Evolutionary conservation across 495 filamentous ascomycete species (phyloP).

Genomic region (Eremomyces bilateralis): DNA sequence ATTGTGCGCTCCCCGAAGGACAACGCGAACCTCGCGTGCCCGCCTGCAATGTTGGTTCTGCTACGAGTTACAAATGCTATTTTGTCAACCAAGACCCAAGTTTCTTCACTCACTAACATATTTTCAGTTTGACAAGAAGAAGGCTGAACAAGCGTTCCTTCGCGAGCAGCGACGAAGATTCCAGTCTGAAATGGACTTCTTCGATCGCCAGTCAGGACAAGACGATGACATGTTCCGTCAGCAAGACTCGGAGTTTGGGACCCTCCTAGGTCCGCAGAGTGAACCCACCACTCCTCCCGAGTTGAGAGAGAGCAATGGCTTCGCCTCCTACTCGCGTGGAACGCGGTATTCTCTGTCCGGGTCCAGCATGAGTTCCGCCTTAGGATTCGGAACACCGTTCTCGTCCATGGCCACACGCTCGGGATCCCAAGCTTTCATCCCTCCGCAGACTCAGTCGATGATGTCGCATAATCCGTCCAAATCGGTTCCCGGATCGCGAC

Average conservation of each 20-base stretch:
- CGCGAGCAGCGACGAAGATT: slow-evolving; percentile 67
- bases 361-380: slow-evolving; percentile 64
- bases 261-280: slow-evolving; percentile 52
- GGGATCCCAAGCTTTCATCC: slow-evolving; percentile 41
- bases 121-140: slow-evolving; percentile 82
- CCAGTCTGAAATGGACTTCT: slow-evolving; percentile 66
- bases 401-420: slow-evolving; percentile 53
- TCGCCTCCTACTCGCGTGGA: slow-evolving; percentile 50
- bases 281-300: slow-evolving; percentile 97
- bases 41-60: too few species aligned
- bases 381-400: slow-evolving; percentile 27
- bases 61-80: too few species aligned
- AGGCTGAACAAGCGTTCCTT: slow-evolving; percentile 64
- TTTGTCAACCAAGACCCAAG: too few species aligned
- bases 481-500: slow-evolving; percentile 69
- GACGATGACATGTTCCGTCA: slow-evolving; percentile 65
- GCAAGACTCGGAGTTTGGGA: slow-evolving; percentile 54
- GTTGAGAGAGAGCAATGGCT: slow-evolving; percentile 55
- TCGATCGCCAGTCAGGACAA: slow-evolving; percentile 59
- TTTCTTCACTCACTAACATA: too few species aligned
- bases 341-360: slow-evolving; percentile 54
- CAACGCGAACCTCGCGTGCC: too few species aligned
- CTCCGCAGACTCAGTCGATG: slow-evolving; percentile 29
- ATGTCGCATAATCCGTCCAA: slow-evolving; percentile 42
- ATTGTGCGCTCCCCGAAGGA: too few species aligned